Percentiles rank a stretch among this genome's conserved stretches.
phyloP scores from a whole-genome alignment of 352 stramenopile genomes.

The Pythium chondricola region DNA sequence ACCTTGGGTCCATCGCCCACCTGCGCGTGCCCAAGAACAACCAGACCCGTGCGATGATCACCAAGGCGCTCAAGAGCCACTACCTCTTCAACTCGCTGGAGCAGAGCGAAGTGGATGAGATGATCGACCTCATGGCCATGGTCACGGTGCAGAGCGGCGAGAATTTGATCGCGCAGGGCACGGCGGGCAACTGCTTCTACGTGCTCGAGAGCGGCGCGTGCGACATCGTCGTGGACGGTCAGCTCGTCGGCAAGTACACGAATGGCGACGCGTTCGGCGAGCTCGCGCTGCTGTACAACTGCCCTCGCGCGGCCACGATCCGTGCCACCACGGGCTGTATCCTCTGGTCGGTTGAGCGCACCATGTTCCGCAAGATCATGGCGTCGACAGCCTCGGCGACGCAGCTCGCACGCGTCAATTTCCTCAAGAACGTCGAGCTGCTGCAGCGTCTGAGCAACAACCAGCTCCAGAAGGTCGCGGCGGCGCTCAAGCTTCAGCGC shows the following conservation, averaged over 20 bases:
- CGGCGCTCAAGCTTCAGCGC: slow-evolving; percentile 71
- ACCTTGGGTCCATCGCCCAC: slow-evolving; percentile 36
- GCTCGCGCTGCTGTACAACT: slow-evolving; percentile 96
- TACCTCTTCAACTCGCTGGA: slow-evolving; percentile 81
- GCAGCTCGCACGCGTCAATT: slow-evolving; percentile 79
- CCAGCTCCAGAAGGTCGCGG: slow-evolving; percentile 81
- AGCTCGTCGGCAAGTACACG: slow-evolving; percentile 75
- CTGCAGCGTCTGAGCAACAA: slow-evolving; percentile 87
- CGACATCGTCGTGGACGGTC: slow-evolving; percentile 75
- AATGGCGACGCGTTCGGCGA: slow-evolving; percentile 91
- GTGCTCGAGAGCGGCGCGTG: slow-evolving; percentile 89
- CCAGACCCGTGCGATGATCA: slow-evolving; percentile 69
- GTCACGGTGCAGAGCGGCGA: slow-evolving; percentile 54
- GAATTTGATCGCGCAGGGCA: slow-evolving; percentile 79
- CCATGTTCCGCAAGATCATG: slow-evolving; percentile 78
- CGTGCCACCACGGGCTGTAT: slow-evolving; percentile 75
- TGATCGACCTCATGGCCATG: slow-evolving; percentile 83
- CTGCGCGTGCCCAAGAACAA: slow-evolving; percentile 67
- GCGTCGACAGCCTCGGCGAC: slow-evolving; percentile 67
- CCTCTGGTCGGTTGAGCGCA: slow-evolving; percentile 93
- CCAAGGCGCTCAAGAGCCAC: slow-evolving; percentile 73
- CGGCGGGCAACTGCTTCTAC: slow-evolving; percentile 90
- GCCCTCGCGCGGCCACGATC: slow-evolving; percentile 92
- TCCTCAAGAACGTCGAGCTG: slow-evolving; percentile 93
- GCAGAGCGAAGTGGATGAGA: slow-evolving; percentile 68